Evolutionary conservation across 768 basidiomycete species (phyloP).

Genomic region (Rhizopogon salebrosus): DNA sequence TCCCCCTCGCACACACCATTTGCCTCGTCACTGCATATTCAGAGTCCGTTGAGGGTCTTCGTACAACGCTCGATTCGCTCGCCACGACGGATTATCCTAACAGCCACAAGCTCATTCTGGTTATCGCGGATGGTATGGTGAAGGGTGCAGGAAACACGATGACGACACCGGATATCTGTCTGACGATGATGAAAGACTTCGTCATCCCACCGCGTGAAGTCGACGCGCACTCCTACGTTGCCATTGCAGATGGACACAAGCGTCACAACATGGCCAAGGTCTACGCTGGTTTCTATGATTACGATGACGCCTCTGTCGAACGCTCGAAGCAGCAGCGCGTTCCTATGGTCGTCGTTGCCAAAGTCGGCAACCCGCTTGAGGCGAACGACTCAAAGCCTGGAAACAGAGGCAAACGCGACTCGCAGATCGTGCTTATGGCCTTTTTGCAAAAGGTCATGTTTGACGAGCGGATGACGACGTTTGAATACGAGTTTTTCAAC

Average conservation of each 20-base stretch:
- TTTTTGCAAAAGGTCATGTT: constrained; percentile 99
- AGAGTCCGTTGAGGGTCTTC: constrained; percentile 91
- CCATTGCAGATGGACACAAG: constrained; percentile 99
- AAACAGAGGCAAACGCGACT: constrained; percentile 98
- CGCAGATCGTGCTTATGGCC: constrained; percentile 94
- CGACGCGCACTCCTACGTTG: constrained; percentile 92
- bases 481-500: constrained; percentile 99
- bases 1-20: constrained; percentile 89
- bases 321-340: constrained; percentile 93
- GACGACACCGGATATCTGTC: constrained; percentile 90
- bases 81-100: constrained; percentile 99
- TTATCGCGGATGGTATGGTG: constrained; percentile 98
- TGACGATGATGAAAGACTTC: constrained; percentile 97
- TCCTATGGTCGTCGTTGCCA: constrained; percentile 93
- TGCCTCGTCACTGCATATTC: constrained; percentile 98
- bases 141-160: constrained; percentile 87
- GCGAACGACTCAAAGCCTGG: constrained; percentile 89
- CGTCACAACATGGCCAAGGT: constrained; percentile 99
- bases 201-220: constrained; percentile 77
- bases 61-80: constrained; percentile 96
- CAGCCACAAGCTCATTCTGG: constrained; percentile 90
- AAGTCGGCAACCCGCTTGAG: constrained; percentile 91
- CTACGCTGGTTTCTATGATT: constrained; percentile 95
- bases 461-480: constrained; percentile 98
- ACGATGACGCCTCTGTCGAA: constrained; percentile 88